Percentiles rank a stretch among this genome's conserved stretches.
These are phyloP conservation scores for Aspergillus quadricinctus DNA, from an alignment of 2,329 filamentous ascomycete species.

Conservation along the genomic window DNA sequence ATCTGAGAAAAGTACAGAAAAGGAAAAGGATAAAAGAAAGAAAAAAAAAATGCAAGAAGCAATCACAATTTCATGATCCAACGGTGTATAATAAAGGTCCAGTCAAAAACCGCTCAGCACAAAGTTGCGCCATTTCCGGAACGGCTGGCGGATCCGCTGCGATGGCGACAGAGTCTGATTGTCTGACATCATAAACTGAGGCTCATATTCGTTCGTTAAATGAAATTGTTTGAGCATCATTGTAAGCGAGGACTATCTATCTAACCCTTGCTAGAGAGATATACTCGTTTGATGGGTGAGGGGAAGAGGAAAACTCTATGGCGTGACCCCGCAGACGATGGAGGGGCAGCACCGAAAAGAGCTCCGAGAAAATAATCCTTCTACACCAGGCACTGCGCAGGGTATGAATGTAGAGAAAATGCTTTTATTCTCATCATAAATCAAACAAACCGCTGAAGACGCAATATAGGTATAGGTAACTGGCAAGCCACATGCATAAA, in stretches of 20 bases:
- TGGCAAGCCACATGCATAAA: background rate
- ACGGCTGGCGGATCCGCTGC: constrained; percentile 10
- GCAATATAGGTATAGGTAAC: background rate
- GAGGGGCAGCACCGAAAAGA: background rate
- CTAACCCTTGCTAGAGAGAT: background rate
- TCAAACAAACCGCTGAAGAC: background rate
- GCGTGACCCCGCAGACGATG: background rate
- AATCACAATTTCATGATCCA: background rate
- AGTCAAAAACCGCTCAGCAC: background rate
- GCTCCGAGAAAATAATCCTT: background rate
- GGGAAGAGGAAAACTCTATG: background rate
- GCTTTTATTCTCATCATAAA: background rate
- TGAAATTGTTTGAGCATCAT: background rate
- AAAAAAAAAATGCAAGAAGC: background rate
- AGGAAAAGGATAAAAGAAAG: too few species aligned
- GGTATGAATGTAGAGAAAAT: background rate
- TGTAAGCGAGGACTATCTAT: background rate
- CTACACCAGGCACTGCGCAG: background rate
- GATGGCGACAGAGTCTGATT: constrained; percentile 19
- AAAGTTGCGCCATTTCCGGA: background rate
- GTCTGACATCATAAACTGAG: constrained; percentile 19
- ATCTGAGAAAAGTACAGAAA: background rate
- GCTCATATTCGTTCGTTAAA: background rate
- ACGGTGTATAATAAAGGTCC: constrained; percentile 10
- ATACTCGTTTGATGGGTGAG: background rate